Conservation (phyloP, 108 stramenopile species). For the Bacterosira constricta region DNA sequence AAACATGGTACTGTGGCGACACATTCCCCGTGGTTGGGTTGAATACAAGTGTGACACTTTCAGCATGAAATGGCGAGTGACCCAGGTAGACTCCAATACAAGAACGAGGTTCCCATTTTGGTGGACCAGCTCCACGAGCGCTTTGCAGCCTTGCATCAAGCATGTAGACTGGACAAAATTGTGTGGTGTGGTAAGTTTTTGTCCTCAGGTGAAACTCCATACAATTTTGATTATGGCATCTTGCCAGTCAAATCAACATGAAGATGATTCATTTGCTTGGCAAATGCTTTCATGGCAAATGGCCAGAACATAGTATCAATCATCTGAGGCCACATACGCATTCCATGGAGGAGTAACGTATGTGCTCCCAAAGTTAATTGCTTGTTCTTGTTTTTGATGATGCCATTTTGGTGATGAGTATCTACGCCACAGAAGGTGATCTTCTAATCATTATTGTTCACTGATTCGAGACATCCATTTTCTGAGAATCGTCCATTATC, state of each 20-base stretch:
- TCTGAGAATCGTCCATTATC: slow-evolving; percentile 19
- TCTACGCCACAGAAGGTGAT: slow-evolving; percentile 20
- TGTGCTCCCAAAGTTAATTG: slow-evolving; percentile 9
- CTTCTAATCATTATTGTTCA: neutral
- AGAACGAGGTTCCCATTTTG: slow-evolving; percentile 31
- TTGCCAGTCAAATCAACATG: neutral
- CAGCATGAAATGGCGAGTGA: slow-evolving; percentile 34
- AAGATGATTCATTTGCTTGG: neutral
- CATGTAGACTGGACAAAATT: slow-evolving; percentile 9
- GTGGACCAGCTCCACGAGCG: slow-evolving; percentile 1
- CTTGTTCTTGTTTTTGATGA: slow-evolving; percentile 24
- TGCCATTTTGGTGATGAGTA: slow-evolving; percentile 34
- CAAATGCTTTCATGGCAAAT: slow-evolving; percentile 11
- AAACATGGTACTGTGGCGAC: slow-evolving; percentile 40
- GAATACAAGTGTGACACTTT: slow-evolving; percentile 32
- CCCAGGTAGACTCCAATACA: slow-evolving; percentile 36
- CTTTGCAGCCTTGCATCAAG: slow-evolving; percentile 16
- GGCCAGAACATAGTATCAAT: slow-evolving; percentile 22
- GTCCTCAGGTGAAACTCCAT: neutral
- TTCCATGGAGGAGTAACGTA: slow-evolving; percentile 19
- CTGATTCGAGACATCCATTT: neutral
- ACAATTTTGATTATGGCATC: slow-evolving; percentile 3
- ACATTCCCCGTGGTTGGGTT: slow-evolving; percentile 36
- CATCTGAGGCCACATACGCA: slow-evolving; percentile 6
- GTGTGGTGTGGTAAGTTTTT: slow-evolving; percentile 10